Base-by-base conservation (phyloP, 352 stramenopile species). In the Globisporangium nodosum region DNA sequence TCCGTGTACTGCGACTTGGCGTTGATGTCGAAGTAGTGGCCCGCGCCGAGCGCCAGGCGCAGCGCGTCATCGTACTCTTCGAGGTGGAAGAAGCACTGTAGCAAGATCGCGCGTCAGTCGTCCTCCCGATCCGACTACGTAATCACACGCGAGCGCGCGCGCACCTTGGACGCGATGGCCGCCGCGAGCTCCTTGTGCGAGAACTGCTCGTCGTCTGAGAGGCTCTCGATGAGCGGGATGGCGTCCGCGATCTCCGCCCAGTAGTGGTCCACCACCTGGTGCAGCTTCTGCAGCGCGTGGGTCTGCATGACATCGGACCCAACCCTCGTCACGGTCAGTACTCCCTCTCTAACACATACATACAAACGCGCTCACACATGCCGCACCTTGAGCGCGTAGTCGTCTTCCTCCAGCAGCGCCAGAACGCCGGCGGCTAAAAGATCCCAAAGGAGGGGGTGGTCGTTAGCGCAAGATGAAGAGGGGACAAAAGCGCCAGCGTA, bases 51-150 rank as follows among this genome's bases (percentile, higher is more conserved):
- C 30, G 97, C 97, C 31, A 99, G 75, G 31, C 95, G 86, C 53
- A 98, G 73, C 27, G 94, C 90, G 63, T 98, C 90, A 61, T 94
- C 82, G 51, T 99, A 98, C 75, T 99, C 97, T 65, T 99, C 96
- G 45, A 99, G 72, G 70, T 99, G 97, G 69, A 99, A 99, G 62
- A 99, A 99, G 61, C 97, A 97, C 76, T 93, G n/a, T 9, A 11
- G 12, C 12, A 5, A 13, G 37, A 43, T 43, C 37, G 37, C 37
- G 37, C 11, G 37, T 15, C 5, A 13, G 12, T 39, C 8, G 33
- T 2, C 1, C 33, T 39, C 12, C 33, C 9, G 33, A 3, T 39
- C 2, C 61, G 15, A 61, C 40, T 24, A 30, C 6, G 9, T 31
- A 39, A 40, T 46, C 16, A 52, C 18, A 27, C 24, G 24, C 24